Evolutionary conservation across 495 filamentous ascomycete species (phyloP).

Genomic region (Aspergillus olivimuriae): DNA sequence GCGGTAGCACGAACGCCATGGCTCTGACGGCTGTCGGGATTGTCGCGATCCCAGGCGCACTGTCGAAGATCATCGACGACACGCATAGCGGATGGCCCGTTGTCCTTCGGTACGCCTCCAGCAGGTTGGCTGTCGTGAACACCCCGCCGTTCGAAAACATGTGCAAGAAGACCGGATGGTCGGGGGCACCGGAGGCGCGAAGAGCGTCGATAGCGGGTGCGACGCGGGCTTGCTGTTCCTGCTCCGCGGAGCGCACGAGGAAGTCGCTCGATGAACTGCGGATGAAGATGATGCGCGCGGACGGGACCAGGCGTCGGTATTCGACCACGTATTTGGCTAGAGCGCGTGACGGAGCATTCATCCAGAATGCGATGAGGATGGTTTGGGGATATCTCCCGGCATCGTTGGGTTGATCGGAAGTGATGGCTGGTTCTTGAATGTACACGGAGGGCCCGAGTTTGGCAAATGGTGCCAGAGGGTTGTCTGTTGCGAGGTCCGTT

Average conservation of each 20-base stretch:
- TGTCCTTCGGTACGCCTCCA: constrained; percentile 24
- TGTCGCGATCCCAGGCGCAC: constrained; percentile 33
- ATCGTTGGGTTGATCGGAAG: constrained; percentile 3
- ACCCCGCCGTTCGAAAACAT: constrained; percentile 42
- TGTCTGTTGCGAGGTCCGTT: neutral
- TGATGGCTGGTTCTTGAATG: constrained; percentile 19
- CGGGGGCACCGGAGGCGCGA: constrained; percentile 13
- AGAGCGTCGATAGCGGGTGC: constrained; percentile 33
- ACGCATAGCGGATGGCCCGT: constrained; percentile 28
- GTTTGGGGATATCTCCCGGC: constrained; percentile 11
- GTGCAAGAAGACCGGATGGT: constrained; percentile 31
- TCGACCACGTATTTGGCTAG: constrained; percentile 33
- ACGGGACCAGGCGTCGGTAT: constrained; percentile 29
- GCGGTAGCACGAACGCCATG: constrained; percentile 31
- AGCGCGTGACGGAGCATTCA: constrained; percentile 35
- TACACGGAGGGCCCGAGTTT: constrained; percentile 32
- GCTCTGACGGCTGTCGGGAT: constrained; percentile 23
- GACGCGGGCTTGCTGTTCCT: constrained; percentile 25
- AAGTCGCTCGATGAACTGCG: constrained; percentile 33
- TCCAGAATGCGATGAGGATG: constrained; percentile 40
- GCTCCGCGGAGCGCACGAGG: constrained; percentile 18
- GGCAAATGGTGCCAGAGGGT: constrained; percentile 16
- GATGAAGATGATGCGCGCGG: constrained; percentile 36
- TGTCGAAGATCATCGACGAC: constrained; percentile 34
- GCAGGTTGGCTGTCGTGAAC: constrained; percentile 23